These are phyloP conservation scores for Botryosphaeria dothidea DNA, from an alignment of 2,329 filamentous ascomycete species.

Conservation along the genomic window DNA sequence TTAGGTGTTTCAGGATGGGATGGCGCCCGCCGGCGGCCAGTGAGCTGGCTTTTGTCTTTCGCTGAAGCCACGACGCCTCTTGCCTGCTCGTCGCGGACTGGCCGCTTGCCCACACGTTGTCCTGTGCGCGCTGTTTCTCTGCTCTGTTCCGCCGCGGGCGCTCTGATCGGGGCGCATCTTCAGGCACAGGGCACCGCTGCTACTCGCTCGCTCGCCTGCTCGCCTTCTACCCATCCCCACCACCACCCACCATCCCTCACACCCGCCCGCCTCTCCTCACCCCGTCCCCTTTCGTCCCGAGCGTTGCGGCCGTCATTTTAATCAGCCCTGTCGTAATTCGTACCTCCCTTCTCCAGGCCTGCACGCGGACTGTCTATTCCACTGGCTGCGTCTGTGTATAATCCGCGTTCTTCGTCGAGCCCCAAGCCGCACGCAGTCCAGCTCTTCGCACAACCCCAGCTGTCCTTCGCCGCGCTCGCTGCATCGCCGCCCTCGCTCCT, in stretches of 20 bases:
- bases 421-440: background rate
- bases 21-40: conserved; percentile 13
- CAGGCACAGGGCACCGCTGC: conserved; percentile 9
- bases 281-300: conserved; percentile 10
- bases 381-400: conserved; percentile 14
- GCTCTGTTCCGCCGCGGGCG: background rate
- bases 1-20: conserved; percentile 4
- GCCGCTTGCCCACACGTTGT: conserved; percentile 1
- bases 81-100: background rate
- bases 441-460: background rate
- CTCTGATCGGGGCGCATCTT: conserved; percentile 10
- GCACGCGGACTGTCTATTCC: conserved; percentile 14
- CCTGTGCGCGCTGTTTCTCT: conserved; percentile 14
- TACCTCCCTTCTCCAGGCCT: conserved; percentile 18
- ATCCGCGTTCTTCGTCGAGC: conserved; percentile 8
- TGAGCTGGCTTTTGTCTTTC: conserved; percentile 10
- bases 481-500: conserved; percentile 15
- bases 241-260: background rate
- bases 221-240: background rate
- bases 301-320: conserved; percentile 17
- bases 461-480: background rate
- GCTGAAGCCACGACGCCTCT: conserved; percentile 15
- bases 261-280: background rate
- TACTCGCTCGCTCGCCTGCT: background rate
- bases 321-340: conserved; percentile 18